These are phyloP conservation scores for Odontarrhena argentea DNA, from an alignment of 345 rosid genomes.

Conservation along the genomic window DNA sequence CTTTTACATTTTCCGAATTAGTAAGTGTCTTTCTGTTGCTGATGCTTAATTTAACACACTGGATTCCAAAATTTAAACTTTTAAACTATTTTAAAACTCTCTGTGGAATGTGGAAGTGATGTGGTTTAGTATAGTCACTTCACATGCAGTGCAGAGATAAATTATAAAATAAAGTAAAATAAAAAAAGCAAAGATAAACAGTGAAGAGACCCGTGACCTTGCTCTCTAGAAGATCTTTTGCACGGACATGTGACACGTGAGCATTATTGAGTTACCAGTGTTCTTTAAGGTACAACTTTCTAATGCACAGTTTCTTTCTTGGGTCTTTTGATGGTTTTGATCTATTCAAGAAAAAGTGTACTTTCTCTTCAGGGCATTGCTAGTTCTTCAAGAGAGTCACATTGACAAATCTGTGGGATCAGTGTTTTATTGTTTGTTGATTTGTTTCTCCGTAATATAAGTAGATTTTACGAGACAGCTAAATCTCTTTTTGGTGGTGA, in stretches of 20 bases:
- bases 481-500: background rate
- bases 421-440: conserved; percentile 7
- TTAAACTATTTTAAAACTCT: background rate
- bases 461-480: background rate
- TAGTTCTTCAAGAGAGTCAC: background rate
- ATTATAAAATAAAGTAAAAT: background rate
- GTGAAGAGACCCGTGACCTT: conserved; percentile 31
- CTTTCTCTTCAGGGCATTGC: conserved; percentile 28
- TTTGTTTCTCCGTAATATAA: background rate
- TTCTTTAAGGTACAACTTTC: conserved; percentile 22
- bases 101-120: conserved; percentile 7
- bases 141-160: conserved; percentile 35
- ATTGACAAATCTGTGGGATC: conserved; percentile 22
- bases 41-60: background rate
- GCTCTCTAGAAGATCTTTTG: conserved; percentile 8
- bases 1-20: conserved; percentile 2
- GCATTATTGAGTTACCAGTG: conserved; percentile 9
- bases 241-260: conserved; percentile 38
- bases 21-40: background rate
- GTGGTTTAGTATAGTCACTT: conserved; percentile 26
- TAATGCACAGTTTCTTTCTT: background rate
- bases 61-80: background rate
- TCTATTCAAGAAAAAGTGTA: background rate
- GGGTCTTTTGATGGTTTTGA: background rate
- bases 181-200: no score